Evolutionary conservation across 768 basidiomycete genomes (phyloP).

Genomic region (Cyclocybe aegerita): DNA sequence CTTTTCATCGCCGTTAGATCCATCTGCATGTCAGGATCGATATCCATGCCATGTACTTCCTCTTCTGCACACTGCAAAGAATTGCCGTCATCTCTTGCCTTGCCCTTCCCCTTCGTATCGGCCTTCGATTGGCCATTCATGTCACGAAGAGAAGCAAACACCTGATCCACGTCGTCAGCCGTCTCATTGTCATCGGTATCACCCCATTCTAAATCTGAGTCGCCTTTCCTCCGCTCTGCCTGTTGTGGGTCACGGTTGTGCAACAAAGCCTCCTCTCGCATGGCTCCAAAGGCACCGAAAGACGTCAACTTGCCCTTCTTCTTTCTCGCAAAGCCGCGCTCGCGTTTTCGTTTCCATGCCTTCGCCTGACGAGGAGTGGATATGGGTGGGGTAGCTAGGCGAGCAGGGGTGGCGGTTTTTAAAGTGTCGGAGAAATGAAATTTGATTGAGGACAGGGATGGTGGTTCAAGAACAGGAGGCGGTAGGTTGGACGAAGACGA

Average conservation of each 20-base stretch:
- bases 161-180: constrained; percentile 22
- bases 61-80: constrained; percentile 13
- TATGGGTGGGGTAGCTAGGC: constrained; percentile 21
- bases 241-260: constrained; percentile 38
- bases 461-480: background rate
- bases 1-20: constrained; percentile 48
- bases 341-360: constrained; percentile 20
- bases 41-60: constrained; percentile 59
- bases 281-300: constrained; percentile 55
- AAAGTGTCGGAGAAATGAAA: constrained; percentile 22
- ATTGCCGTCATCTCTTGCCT: constrained; percentile 14
- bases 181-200: constrained; percentile 37
- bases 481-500: background rate
- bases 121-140: no score
- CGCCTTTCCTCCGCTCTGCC: constrained; percentile 55
- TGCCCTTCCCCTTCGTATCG: constrained; percentile 15
- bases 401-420: background rate
- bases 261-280: constrained; percentile 52
- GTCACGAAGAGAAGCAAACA: background rate
- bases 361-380: constrained; percentile 28
- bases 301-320: constrained; percentile 16
- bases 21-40: constrained; percentile 52
- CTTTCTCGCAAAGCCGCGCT: constrained; percentile 6
- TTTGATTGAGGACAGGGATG: constrained; percentile 28
- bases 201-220: constrained; percentile 73